Percentiles rank a stretch among this genome's conserved stretches.
phyloP scores from a whole-genome alignment of 805 yeast genomes.

The Saturnispora halmiae region DNA sequence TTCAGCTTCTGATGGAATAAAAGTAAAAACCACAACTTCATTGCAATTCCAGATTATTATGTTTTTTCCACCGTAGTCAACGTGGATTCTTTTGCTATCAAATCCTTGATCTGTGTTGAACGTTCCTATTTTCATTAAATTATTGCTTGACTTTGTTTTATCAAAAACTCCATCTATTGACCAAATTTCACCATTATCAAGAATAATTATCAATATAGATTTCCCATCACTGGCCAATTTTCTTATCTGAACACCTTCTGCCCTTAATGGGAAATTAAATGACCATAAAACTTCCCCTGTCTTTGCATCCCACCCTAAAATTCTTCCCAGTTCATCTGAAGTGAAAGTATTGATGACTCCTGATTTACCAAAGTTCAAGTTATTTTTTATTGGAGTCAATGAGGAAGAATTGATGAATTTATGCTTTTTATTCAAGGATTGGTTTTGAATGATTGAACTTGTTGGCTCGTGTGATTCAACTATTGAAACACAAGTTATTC shows the following conservation, averaged over 20 bases:
- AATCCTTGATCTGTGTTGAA: constrained; percentile 9
- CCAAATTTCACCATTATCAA: constrained; percentile 20
- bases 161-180: constrained; percentile 17
- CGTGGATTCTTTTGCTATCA: constrained; percentile 14
- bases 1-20: neutral
- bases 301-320: constrained; percentile 29
- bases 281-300: constrained; percentile 11
- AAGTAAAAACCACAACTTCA: constrained; percentile 19
- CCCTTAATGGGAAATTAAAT: neutral
- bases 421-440: neutral
- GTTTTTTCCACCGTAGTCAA: constrained; percentile 28
- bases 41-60: constrained; percentile 17
- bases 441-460: neutral
- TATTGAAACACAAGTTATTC: neutral
- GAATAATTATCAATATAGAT: constrained; percentile 19
- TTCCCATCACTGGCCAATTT: constrained; percentile 26
- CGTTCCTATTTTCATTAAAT: constrained; percentile 1
- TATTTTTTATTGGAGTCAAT: neutral
- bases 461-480: neutral
- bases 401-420: neutral
- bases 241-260: constrained; percentile 10
- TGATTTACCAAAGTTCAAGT: constrained; percentile 13
- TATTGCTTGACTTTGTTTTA: constrained; percentile 8
- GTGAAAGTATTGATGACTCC: constrained; percentile 26
- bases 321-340: constrained; percentile 24